Conservation (phyloP, 1,284 basidiomycete species). For the Cryptococcus sp. region DNA sequence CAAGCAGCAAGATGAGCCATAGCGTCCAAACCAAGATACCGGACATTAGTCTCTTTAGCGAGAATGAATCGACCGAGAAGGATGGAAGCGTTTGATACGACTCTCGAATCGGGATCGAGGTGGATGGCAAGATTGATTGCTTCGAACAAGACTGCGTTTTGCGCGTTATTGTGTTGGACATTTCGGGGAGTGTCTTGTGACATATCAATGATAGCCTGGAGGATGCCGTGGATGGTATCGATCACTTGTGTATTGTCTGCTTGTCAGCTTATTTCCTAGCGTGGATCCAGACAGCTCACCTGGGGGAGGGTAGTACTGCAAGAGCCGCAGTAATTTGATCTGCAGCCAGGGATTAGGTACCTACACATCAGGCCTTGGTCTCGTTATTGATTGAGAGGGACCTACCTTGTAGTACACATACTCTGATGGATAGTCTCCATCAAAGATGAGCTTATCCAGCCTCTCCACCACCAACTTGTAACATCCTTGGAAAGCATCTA, state of each 20-base stretch:
- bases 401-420: conserved; percentile 79
- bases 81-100: conserved; percentile 85
- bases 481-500: conserved; percentile 82
- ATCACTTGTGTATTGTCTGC: conserved; percentile 78
- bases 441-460: conserved; percentile 82
- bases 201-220: conserved; percentile 88
- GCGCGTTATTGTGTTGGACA: conserved; percentile 97
- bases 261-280: neutral
- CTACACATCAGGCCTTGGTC: conserved; percentile 48
- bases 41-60: conserved; percentile 96
- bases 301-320: conserved; percentile 94
- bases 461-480: conserved; percentile 93
- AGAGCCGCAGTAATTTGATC: conserved; percentile 84
- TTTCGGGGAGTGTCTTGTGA: conserved; percentile 90
- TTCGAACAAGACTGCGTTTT: conserved; percentile 97
- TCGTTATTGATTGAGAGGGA: neutral
- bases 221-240: conserved; percentile 71
- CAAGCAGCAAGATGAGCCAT: conserved; percentile 97
- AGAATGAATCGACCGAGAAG: conserved; percentile 93
- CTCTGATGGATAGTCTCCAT: conserved; percentile 78
- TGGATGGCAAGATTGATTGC: conserved; percentile 97
- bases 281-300: conserved; percentile 52
- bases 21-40: conserved; percentile 95
- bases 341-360: conserved; percentile 98
- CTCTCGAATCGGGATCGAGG: conserved; percentile 81